Conservation (phyloP, 495 filamentous ascomycete genomes). For the Chaetomium tenue region DNA sequence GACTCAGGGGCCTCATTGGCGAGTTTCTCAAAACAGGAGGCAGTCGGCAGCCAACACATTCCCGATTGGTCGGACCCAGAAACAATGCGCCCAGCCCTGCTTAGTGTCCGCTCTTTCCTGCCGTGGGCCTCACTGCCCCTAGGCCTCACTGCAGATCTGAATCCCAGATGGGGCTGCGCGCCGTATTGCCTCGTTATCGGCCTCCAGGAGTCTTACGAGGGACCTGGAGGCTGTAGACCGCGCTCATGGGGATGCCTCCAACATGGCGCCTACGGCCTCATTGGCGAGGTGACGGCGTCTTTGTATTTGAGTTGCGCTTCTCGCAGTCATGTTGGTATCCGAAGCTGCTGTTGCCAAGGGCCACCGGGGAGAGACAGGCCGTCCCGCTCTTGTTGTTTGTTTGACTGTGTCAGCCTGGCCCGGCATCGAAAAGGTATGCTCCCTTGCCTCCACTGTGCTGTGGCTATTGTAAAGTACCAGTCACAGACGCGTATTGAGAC, state of each 20-base stretch:
- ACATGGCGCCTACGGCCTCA: constrained; percentile 1
- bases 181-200: background rate
- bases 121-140: background rate
- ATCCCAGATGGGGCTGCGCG: background rate
- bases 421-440: background rate
- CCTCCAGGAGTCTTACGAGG: background rate
- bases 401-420: too few relatives aligned
- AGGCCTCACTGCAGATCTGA: constrained; percentile 10
- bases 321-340: background rate
- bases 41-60: background rate
- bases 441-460: background rate
- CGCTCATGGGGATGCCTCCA: constrained; percentile 1
- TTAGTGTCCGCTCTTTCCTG: background rate
- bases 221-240: background rate
- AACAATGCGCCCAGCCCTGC: background rate
- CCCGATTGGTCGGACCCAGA: background rate
- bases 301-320: background rate
- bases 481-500: background rate
- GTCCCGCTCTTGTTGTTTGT: too few relatives aligned
- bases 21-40: background rate
- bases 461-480: background rate
- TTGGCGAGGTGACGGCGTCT: background rate
- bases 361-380: too few relatives aligned
- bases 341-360: too few relatives aligned
- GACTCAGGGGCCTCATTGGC: background rate